These are phyloP conservation scores for Boletus edulis DNA, from an alignment of 768 basidiomycete genomes.

Conservation along the genomic window DNA sequence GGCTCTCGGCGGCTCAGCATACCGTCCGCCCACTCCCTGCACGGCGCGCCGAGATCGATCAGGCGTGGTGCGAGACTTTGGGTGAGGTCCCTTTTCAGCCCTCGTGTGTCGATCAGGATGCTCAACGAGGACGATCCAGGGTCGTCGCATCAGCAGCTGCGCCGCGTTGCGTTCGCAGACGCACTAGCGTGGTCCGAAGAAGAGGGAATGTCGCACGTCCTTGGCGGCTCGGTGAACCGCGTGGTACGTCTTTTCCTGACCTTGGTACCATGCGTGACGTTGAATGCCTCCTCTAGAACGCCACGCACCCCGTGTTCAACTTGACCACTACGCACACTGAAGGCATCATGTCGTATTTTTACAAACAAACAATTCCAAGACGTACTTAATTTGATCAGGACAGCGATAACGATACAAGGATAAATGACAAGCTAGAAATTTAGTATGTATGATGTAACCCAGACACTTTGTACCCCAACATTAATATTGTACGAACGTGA, in stretches of 20 bases:
- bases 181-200: conserved; percentile 69
- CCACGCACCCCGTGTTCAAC: conserved; percentile 78
- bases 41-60: conserved; percentile 33
- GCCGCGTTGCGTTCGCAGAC: conserved; percentile 49
- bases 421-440: neutral
- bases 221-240: conserved; percentile 63
- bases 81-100: conserved; percentile 4
- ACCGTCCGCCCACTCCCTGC: conserved; percentile 50
- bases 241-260: conserved; percentile 42
- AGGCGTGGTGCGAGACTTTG: conserved; percentile 36
- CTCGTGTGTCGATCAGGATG: neutral
- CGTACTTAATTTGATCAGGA: conserved; percentile 10
- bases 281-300: conserved; percentile 51
- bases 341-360: conserved; percentile 70
- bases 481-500: too few relatives aligned
- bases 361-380: conserved; percentile 52
- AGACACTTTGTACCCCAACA: too few relatives aligned
- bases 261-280: too few relatives aligned
- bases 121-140: conserved; percentile 25
- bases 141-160: conserved; percentile 22
- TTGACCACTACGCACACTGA: conserved; percentile 67
- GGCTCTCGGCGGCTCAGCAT: conserved; percentile 88
- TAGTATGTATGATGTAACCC: neutral
- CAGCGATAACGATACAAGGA: neutral
- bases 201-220: conserved; percentile 49